Evolutionary conservation across 1,284 basidiomycete genomes (phyloP), one percentile per base, ranked within the genome.

Genomic region (Puccinia polysora): DNA sequence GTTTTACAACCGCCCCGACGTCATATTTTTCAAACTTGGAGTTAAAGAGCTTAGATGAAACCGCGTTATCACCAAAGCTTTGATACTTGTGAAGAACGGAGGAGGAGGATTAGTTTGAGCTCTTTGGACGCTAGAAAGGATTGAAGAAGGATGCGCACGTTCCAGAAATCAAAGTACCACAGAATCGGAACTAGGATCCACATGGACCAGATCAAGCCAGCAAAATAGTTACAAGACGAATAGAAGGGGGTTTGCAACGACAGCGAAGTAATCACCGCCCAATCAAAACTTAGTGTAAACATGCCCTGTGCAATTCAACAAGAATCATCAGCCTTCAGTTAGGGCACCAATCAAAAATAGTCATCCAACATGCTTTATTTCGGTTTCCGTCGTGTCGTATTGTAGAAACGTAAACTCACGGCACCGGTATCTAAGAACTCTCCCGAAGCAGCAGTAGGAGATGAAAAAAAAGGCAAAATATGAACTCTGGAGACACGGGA

Each of bases 261-360:
- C 55, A 75, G 76, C 47, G 75, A 75, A 1, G 78, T 78, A 2
- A 78, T 75, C 1, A 78, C 79, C n/a, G 78, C 78, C 79, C 79
- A 80, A 65, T 80, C 79, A 34, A 80, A 76, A 12, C 77, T 78
- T 55, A 80, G 65, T 62, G 79, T 79, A 65, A 77, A 75, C 36
- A 80, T 75, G 30, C 79, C 79, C 30, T 79, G 78, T 14, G n/a
- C 23, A 28, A 56, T 34, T n/a, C 28, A 18, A 52, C 20, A 52
- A 23, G 52, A 15, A 55, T 32, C 30, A 12, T 56, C 45, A 4
- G n/a, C n/a, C n/a, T n/a, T n/a, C n/a, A n/a, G n/a, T n/a, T n/a
- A n/a, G n/a, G n/a, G n/a, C n/a, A n/a, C n/a, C n/a, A n/a, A n/a
- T n/a, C n/a, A n/a, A n/a, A n/a, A n/a, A n/a, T n/a, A n/a, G n/a